Conservation (phyloP, 345 rosid species). For the Lepidium aucheri region DNA sequence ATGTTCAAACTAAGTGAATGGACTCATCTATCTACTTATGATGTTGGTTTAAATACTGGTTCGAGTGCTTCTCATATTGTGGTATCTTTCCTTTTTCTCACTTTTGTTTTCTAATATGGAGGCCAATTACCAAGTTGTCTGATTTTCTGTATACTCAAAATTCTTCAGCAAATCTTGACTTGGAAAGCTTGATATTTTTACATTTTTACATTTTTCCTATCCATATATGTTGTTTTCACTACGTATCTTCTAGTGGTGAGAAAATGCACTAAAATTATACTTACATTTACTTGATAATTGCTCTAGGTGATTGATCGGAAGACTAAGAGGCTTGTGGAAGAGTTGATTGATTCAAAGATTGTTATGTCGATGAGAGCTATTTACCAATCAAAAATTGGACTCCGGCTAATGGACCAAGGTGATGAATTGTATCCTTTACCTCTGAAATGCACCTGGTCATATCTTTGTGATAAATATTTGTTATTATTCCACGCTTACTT, state of each 20-base stretch:
- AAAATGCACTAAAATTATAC: not conserved
- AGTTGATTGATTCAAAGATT: slow-evolving; percentile 83
- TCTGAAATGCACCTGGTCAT: not conserved
- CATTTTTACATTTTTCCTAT: not conserved
- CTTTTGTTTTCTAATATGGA: not conserved
- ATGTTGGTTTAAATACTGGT: slow-evolving; percentile 79
- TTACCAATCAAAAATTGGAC: slow-evolving; percentile 91
- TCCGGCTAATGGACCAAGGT: slow-evolving; percentile 82
- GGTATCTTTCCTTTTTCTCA: slow-evolving; percentile 38
- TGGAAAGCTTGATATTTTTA: not conserved
- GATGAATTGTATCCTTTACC: not conserved
- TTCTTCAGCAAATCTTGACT: not conserved
- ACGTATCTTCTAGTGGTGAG: not conserved
- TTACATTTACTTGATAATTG: slow-evolving; percentile 12
- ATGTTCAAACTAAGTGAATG: slow-evolving; percentile 93
- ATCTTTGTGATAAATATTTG: not conserved
- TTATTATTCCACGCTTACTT: not conserved
- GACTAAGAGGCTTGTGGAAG: slow-evolving; percentile 89
- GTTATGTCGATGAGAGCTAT: slow-evolving; percentile 91
- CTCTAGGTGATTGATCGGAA: slow-evolving; percentile 76
- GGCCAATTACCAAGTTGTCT: slow-evolving; percentile 2
- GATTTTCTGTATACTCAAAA: not conserved
- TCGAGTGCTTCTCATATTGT: slow-evolving; percentile 85
- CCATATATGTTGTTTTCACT: not conserved
- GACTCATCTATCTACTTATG: slow-evolving; percentile 82